These are phyloP conservation scores for Ophiostoma novo-ulmi DNA, from an alignment of 2,329 filamentous ascomycete genomes.

Conservation along the genomic window DNA sequence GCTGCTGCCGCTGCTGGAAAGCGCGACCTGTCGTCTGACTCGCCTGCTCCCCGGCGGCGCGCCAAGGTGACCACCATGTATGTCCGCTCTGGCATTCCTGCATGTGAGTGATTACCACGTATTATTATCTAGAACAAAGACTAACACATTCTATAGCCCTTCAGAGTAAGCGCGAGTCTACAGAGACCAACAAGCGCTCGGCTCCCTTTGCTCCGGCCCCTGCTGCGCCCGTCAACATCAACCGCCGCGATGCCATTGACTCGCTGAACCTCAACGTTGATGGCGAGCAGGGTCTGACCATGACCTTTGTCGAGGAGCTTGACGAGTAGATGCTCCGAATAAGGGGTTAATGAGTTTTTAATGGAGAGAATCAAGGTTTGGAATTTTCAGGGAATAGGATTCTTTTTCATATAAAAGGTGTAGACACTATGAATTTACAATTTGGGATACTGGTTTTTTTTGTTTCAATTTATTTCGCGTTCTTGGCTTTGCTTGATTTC, in stretches of 20 bases:
- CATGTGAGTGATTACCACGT: conserved; percentile 35
- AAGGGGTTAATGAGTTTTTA: neutral
- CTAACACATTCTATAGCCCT: conserved; percentile 29
- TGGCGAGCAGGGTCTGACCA: conserved; percentile 41
- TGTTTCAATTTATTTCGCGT: neutral
- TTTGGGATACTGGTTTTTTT: conserved; percentile 3
- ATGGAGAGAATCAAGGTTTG: conserved; percentile 3
- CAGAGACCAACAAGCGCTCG: conserved; percentile 16
- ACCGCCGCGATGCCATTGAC: conserved; percentile 36
- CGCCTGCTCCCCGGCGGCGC: conserved; percentile 31
- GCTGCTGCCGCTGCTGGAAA: conserved; percentile 23
- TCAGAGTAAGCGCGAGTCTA: conserved; percentile 28
- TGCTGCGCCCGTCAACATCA: conserved; percentile 17
- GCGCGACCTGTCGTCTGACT: conserved; percentile 25
- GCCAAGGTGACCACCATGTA: conserved; percentile 46
- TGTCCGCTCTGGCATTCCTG: conserved; percentile 41
- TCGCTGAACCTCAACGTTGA: conserved; percentile 41
- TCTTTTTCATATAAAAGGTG: neutral
- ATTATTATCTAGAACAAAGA: neutral
- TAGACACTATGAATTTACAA: conserved; percentile 8
- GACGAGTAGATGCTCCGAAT: conserved; percentile 23
- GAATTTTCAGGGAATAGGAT: neutral
- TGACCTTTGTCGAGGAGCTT: conserved; percentile 45
- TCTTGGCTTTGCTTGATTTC: neutral
- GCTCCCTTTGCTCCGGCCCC: conserved; percentile 12